Base-by-base conservation (phyloP, 176 grass and related monocot genomes). In the Eragrostis curvula region DNA sequence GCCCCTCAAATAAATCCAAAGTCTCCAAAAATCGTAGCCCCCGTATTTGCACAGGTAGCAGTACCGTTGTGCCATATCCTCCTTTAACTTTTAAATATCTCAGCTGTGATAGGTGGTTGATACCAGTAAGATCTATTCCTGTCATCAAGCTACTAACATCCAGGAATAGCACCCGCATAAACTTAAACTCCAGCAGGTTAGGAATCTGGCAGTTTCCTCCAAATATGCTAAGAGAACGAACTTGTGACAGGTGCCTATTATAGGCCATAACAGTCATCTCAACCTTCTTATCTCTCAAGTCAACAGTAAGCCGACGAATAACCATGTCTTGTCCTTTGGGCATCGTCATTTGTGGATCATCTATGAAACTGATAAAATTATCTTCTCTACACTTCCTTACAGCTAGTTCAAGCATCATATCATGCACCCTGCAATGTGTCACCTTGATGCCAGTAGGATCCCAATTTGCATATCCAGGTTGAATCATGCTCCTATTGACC, bases 401-500 rank as follows among this genome's bases (percentile, higher is more conserved):
- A 20, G 85, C 49, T 10, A 81, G 30, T 3, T 89, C 82, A 77
- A 56, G 71, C 16, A 85, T 56, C 52, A 84, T 44, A 65, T 82
- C 77, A 46, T 89, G 77, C 1, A 85, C 43, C 39, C 46, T 67
- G 9, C 62, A 77, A 5, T 25, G 28, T 16, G 8, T 5, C 7
- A 82, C 24, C 45, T 29, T 4, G 32, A 36, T 36, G 32, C 32
- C 32, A 36, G 4, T 61, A 64, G n/a, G 39, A 56, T 81, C 48
- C 27, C 46, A 3, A 6, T 77, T 58, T 15, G 10, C 7, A 46
- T 77, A 45, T 20, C 9, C 28, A 32, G 58, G 61, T 75, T 84
- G 66, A 39, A 89, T 50, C 74, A 89, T 80, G 45, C 58, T 84
- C 17, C 87, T 58, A 0, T 85, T 83, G 1, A 81, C 68, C 18